A percentile compares a stretch with the other conserved stretches of the same genome.
phyloP scores from a whole-genome alignment of 179 eudicot genomes.

The Camellia oleifera region DNA sequence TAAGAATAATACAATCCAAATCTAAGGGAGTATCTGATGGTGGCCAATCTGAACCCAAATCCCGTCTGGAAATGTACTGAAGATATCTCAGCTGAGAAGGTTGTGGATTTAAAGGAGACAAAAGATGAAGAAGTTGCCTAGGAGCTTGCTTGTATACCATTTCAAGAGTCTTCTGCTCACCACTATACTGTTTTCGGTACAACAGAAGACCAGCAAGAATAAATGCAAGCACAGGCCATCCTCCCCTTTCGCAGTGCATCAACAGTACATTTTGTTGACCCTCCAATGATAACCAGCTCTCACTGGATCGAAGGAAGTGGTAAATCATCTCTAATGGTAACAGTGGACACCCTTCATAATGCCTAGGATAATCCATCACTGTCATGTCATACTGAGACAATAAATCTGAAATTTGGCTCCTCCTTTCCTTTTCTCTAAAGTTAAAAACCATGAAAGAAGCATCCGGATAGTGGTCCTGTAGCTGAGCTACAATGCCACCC shows the following conservation, averaged over 20 bases:
- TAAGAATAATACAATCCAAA: constrained; percentile 77
- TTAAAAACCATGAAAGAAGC: constrained; percentile 96
- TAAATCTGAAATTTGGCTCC: constrained; percentile 73
- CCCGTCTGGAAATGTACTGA: constrained; percentile 80
- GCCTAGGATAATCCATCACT: constrained; percentile 94
- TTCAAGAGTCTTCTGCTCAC: constrained; percentile 91
- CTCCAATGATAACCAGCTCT: constrained; percentile 81
- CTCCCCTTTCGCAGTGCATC: constrained; percentile 96
- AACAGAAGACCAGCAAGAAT: constrained; percentile 96
- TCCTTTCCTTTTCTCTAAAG: constrained; percentile 79
- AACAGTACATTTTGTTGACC: constrained; percentile 87
- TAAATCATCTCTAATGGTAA: constrained; percentile 84
- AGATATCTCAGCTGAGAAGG: constrained; percentile 93
- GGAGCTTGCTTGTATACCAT: constrained; percentile 98
- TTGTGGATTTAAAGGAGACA: constrained; percentile 83
- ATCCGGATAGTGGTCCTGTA: constrained; percentile 81
- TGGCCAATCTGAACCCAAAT: constrained; percentile 70
- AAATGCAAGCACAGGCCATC: constrained; percentile 96
- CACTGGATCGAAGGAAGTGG: constrained; percentile 85
- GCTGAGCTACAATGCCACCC: constrained; percentile 80
- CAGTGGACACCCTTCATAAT: constrained; percentile 84
- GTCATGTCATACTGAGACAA: constrained; percentile 90
- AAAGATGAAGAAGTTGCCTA: constrained; percentile 76
- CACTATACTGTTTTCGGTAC: constrained; percentile 75
- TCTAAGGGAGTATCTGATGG: constrained; percentile 70